Base-by-base conservation (phyloP, 805 yeast species). In the Metschnikowia arizonensis region DNA sequence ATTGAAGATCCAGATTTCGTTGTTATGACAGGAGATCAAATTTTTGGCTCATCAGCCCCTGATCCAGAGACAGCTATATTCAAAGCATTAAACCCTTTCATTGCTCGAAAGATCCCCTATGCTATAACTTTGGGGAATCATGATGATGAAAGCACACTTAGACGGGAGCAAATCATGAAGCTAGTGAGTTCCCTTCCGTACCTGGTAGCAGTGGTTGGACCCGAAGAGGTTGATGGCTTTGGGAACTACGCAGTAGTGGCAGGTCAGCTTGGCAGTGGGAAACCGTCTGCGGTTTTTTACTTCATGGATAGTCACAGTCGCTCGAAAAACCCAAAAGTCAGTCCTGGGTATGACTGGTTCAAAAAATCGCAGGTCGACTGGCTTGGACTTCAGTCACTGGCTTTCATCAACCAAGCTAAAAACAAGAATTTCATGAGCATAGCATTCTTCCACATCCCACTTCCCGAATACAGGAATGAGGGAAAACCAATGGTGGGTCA, bases 381-480 rank as follows among this genome's bases (percentile, higher is more conserved):
- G 68, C 50, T 87, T 19, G 69, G 72, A 44, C 56, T 61, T 18
- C 41, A 46, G 42, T 43, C 41, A 9, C 49, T 45, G 26, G 63
- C 54, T 3, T 54, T 64, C 40, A 60, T 58, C 41, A 52, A 65
- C 37, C 50, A 58, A 42, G 53, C 61, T 14, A 50, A 17, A 12
- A 33, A 36, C 26, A 33, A 61, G 24, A 60, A 66, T 4, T 83
- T 79, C 31, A 58, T 87, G 50, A 74, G 88, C 10, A 81, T 93
- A 88, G 96, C 95, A 0, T 91, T 93, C 57, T 86, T 90, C 74
- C 99, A 93, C 60, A 90, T 93, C 25, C 99, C 99, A 0, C 54
- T 90, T 14, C 93, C 96, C 1, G 98, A 93, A 62, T 90, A 80
- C 61, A 66, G 80, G 46, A 74, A 83, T 49, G 43, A 68, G 18